Conservation (phyloP, 1,284 basidiomycete species). For the Hortiboletus rubellus region DNA sequence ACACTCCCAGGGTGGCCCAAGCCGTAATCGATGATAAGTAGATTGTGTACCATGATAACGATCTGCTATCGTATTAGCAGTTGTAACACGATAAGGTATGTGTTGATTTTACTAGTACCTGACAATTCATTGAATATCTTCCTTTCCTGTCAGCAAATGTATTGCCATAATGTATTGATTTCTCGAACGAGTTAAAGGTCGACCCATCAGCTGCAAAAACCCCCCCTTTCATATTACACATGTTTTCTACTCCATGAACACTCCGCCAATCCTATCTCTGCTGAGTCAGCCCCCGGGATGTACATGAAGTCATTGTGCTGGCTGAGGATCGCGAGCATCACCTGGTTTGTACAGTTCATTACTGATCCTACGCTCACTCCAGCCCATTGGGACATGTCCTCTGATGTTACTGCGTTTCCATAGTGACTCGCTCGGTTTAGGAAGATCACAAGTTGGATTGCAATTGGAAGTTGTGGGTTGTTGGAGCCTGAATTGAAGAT, state of each 20-base stretch:
- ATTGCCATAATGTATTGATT: not conserved
- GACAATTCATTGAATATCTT: constrained; percentile 11
- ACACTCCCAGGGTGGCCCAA: constrained; percentile 9
- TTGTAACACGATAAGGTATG: no score
- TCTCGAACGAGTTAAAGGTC: constrained; percentile 1
- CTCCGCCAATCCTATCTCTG: not conserved
- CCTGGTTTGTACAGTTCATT: constrained; percentile 1
- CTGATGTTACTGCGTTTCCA: not conserved
- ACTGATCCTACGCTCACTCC: constrained; percentile 17
- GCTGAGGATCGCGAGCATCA: constrained; percentile 3
- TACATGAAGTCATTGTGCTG: not conserved
- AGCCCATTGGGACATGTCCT: constrained; percentile 33
- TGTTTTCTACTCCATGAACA: not conserved
- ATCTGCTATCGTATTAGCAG: not conserved
- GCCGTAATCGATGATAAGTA: constrained; percentile 8
- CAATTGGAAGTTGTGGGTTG: constrained; percentile 35
- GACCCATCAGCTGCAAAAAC: not conserved
- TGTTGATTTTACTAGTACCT: not conserved
- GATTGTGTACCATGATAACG: constrained; percentile 4
- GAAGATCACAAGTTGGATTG: constrained; percentile 31
- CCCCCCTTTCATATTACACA: not conserved
- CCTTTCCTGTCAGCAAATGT: constrained; percentile 11
- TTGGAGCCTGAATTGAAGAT: constrained; percentile 35
- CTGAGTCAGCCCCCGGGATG: not conserved
- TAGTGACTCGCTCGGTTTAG: not conserved